Evolutionary conservation across 2,329 filamentous ascomycete species (phyloP), one percentile per base, ranked within the genome.

Genomic region (Epicoccum nigrum): DNA sequence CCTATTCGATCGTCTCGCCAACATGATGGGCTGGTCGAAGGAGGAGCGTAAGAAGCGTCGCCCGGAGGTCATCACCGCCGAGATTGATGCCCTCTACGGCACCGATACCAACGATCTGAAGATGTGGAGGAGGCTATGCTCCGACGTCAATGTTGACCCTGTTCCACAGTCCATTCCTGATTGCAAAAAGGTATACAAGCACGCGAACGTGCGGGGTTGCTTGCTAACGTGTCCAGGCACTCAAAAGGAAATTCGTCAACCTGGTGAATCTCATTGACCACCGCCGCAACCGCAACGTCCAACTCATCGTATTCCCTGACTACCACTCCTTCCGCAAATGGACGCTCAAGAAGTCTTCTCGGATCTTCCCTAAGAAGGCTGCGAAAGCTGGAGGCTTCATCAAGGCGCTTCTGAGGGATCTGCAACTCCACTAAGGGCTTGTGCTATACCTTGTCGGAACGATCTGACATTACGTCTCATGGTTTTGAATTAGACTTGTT

Each of bases 381-480:
- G 65, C 67, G 1, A 70, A 69, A 50, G 16, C 55, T 2, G 58
- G 60, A 16, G 60, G 64, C 1, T 64, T 64, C 41, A 53, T 68
- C 30, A 60, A 42, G 13, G 49, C 53, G 4, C 30, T 66, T 11
- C 52, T 66, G 4, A 39, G 20, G 11, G 23, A 41, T 20, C 32
- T 46, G n/a, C 34, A 15, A 6, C 16, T 46, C 12, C 9, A 8
- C 16, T 43, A 7, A 41, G 25, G 23, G 9, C 23, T 25, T 7
- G 11, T 4, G 7, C 4, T 5, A 2, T 6, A 13, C 23, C 13
- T 17, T 31, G 6, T 8, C 23, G n/a, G 23, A 5, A 19, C 7
- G 4, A 7, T 17, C 9, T 27, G 23, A 13, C 15, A 17, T 27
- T 9, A 4, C n/a, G 19, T 35, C 7, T 7, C 13, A 19, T 38